A percentile compares a stretch with the other conserved stretches of the same genome.
Conservation (phyloP, 1,284 basidiomycete genomes). For the Pulchroboletus neoregius region DNA sequence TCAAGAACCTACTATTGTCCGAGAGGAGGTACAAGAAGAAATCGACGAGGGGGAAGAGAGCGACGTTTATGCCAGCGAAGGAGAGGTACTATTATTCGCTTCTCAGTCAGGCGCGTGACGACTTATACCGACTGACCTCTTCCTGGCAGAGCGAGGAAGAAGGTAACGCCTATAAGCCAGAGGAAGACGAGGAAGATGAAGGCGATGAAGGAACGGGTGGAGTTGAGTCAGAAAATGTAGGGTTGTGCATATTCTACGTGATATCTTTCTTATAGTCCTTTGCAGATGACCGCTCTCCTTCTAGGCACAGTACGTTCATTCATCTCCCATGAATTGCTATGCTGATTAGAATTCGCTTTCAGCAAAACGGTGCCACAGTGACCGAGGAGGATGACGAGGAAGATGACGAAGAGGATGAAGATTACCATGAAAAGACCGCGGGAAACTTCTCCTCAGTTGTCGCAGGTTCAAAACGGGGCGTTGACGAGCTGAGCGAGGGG, state of each 20-base stretch:
- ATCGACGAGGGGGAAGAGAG: constrained; percentile 29
- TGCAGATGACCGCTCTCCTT: constrained; percentile 27
- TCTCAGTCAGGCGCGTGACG: neutral
- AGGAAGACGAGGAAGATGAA: constrained; percentile 24
- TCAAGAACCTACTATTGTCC: constrained; percentile 8
- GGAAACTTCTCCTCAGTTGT: constrained; percentile 5
- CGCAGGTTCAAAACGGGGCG: constrained; percentile 25
- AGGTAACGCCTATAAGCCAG: neutral
- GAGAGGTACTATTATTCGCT: constrained; percentile 20
- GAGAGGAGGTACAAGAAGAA: constrained; percentile 10
- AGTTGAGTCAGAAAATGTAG: constrained; percentile 10
- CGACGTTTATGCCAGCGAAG: constrained; percentile 23
- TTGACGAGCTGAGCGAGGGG: constrained; percentile 21
- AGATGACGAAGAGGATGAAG: constrained; percentile 23
- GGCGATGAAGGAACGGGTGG: constrained; percentile 1
- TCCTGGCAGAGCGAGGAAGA: constrained; percentile 24
- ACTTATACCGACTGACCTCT: neutral
- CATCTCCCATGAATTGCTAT: neutral
- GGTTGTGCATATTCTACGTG: neutral
- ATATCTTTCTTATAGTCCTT: constrained; percentile 11
- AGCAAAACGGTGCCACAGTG: constrained; percentile 20
- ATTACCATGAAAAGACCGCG: constrained; percentile 16
- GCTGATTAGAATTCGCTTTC: neutral
- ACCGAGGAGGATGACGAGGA: constrained; percentile 10
- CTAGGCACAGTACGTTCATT: constrained; percentile 16